Evolutionary conservation across 75 land plant species (phyloP).

Genomic region (Ceratopteris richardii): DNA sequence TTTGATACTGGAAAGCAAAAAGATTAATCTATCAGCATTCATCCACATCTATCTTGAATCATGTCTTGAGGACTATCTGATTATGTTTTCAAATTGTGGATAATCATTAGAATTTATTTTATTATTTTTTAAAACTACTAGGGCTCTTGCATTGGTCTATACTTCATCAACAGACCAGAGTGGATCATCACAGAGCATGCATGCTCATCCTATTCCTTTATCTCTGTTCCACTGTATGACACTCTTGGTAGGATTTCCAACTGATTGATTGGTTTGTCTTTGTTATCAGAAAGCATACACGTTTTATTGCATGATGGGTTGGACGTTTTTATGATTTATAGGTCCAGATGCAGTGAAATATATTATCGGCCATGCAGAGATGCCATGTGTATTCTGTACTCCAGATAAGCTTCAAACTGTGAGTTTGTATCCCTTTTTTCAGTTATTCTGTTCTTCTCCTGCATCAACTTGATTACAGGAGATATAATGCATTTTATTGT

Average conservation of each 20-base stretch:
- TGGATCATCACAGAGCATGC: conserved; percentile 95
- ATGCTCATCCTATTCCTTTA: conserved; percentile 81
- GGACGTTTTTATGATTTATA: conserved; percentile 17
- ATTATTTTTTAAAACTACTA: too few relatives aligned
- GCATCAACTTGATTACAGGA: too few relatives aligned
- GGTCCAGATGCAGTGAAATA: conserved; percentile 95
- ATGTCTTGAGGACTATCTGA: too few relatives aligned
- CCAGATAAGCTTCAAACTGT: conserved; percentile 77
- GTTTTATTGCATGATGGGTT: background rate
- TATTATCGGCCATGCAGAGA: conserved; percentile 77
- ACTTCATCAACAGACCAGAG: conserved; percentile 94
- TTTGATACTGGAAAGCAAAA: too few relatives aligned
- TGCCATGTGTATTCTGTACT: conserved; percentile 81
- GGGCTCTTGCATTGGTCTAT: conserved; percentile 80
- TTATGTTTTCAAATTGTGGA: too few relatives aligned
- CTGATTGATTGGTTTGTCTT: background rate
- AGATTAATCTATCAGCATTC: too few relatives aligned
- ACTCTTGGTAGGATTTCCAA: conserved; percentile 61
- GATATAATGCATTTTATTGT: too few relatives aligned
- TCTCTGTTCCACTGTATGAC: conserved; percentile 97
- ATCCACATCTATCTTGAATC: too few relatives aligned
- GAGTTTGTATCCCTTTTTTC: conserved; percentile 17
- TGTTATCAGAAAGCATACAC: background rate
- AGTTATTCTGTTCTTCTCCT: too few relatives aligned
- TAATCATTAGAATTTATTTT: too few relatives aligned